These are phyloP conservation scores for Cadophora sp. DNA, from an alignment of 2,329 filamentous ascomycete species.

Conservation along the genomic window DNA sequence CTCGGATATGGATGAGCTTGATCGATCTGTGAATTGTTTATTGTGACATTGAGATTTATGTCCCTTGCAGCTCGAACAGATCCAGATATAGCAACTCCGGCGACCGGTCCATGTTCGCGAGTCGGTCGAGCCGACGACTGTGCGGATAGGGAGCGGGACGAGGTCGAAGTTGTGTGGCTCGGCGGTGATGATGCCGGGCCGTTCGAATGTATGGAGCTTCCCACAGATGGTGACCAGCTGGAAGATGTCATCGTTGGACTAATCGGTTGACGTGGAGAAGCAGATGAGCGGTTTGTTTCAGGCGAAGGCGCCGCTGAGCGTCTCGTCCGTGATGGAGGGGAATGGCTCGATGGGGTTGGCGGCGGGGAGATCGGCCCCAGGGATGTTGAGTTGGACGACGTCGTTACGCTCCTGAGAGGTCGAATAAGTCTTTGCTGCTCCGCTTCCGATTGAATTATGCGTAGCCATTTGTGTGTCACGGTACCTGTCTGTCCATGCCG, in stretches of 20 bases:
- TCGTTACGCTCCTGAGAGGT: background rate
- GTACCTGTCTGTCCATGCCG: background rate
- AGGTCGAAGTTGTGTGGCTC: background rate
- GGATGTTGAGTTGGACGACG: background rate
- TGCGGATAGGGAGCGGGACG: background rate
- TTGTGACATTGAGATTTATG: background rate
- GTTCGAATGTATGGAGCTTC: background rate
- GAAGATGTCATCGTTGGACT: too few species aligned
- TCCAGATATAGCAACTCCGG: background rate
- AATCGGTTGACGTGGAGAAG: too few species aligned
- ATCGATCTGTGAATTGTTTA: background rate
- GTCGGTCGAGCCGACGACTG: background rate
- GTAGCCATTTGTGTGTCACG: background rate
- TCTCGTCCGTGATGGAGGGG: background rate
- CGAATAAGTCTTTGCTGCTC: background rate
- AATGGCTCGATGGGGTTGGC: background rate
- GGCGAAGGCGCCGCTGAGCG: too few species aligned
- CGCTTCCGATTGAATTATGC: background rate
- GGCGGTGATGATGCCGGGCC: background rate
- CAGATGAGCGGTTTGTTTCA: too few species aligned
- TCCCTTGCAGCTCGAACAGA: background rate
- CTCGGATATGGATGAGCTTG: too few species aligned
- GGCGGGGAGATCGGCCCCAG: background rate
- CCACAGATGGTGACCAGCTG: background rate
- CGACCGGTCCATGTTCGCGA: background rate